Percentiles rank a stretch among this genome's conserved stretches.
Conservation (phyloP, 768 basidiomycete genomes). For the Sarcodon sp. region DNA sequence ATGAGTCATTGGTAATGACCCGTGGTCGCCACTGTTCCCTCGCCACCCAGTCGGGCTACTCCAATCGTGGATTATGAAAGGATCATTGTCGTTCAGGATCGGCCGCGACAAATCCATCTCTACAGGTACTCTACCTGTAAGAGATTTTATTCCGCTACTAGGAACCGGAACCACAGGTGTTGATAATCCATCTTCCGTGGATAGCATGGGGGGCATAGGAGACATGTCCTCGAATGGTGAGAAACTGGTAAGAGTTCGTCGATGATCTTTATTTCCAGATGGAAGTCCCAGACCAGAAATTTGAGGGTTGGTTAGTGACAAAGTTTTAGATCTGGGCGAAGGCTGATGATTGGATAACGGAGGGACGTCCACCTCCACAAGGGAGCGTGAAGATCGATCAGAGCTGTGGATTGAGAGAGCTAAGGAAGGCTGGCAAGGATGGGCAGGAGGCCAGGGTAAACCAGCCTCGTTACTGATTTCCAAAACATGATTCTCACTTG, state of each 20-base stretch:
- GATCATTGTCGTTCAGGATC: slow-evolving; percentile 41
- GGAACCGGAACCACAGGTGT: slow-evolving; percentile 41
- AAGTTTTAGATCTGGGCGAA: slow-evolving; percentile 3
- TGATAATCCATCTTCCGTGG: slow-evolving; percentile 18
- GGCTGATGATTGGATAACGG: slow-evolving; percentile 13
- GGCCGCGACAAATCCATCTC: slow-evolving; percentile 26
- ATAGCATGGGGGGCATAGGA: neutral
- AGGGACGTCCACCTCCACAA: slow-evolving; percentile 13
- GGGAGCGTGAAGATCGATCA: slow-evolving; percentile 7
- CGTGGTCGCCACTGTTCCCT: neutral
- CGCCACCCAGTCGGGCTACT: slow-evolving; percentile 10
- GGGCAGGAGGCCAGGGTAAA: slow-evolving; percentile 1
- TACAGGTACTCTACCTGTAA: slow-evolving; percentile 21
- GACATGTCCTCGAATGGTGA: slow-evolving; percentile 37
- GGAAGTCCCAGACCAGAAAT: slow-evolving; percentile 28
- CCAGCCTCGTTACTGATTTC: slow-evolving; percentile 6
- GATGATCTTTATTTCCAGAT: slow-evolving; percentile 19
- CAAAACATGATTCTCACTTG: too few relatives aligned
- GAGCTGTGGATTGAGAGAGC: slow-evolving; percentile 6
- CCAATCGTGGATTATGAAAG: slow-evolving; percentile 41
- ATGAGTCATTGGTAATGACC: slow-evolving; percentile 4
- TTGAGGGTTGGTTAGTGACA: neutral
- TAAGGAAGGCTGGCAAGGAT: slow-evolving; percentile 2
- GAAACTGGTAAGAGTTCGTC: slow-evolving; percentile 22
- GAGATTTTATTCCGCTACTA: slow-evolving; percentile 39